A percentile compares a stretch with the other conserved stretches of the same genome.
phyloP scores from a whole-genome alignment of 1,284 basidiomycete genomes.

The Laetiporus sulphureus region DNA sequence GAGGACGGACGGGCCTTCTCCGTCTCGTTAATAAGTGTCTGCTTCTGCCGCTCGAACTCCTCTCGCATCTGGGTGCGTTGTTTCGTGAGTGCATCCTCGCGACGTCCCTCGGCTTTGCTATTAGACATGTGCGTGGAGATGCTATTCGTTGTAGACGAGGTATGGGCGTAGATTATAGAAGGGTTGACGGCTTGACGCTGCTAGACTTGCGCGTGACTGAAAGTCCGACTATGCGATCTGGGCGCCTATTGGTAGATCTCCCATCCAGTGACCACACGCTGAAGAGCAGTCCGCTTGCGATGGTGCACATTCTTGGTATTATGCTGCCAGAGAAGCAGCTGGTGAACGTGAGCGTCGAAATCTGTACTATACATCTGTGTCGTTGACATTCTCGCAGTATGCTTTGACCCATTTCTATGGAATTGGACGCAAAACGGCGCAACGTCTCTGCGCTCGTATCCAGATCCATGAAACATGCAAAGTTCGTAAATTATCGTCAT shows the following conservation, averaged over 20 bases:
- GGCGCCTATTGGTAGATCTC: too few species aligned
- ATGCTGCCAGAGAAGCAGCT: slow-evolving; percentile 64
- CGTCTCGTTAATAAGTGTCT: slow-evolving; percentile 74
- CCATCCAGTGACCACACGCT: too few species aligned
- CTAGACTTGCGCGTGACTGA: too few species aligned
- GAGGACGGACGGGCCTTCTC: slow-evolving; percentile 79
- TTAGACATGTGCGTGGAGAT: slow-evolving; percentile 42
- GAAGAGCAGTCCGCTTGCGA: slow-evolving; percentile 24
- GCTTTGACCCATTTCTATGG: slow-evolving; percentile 84
- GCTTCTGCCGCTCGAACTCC: slow-evolving; percentile 86
- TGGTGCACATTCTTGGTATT: slow-evolving; percentile 77
- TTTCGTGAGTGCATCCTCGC: slow-evolving; percentile 75
- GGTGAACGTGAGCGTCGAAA: slow-evolving; percentile 45
- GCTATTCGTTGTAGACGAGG: not conserved
- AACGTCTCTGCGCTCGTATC: slow-evolving; percentile 81
- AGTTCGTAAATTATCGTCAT: slow-evolving; percentile 69
- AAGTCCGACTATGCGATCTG: too few species aligned
- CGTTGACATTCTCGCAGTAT: slow-evolving; percentile 42
- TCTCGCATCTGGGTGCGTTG: slow-evolving; percentile 79
- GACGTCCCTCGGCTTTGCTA: slow-evolving; percentile 67
- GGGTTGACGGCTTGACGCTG: too few species aligned
- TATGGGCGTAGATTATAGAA: not conserved
- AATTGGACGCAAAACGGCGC: slow-evolving; percentile 67
- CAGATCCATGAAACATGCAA: slow-evolving; percentile 80
- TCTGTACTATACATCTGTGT: not conserved